A percentile compares a stretch with the other conserved stretches of the same genome.
These are phyloP conservation scores for Stereocaulon alpinum DNA, from an alignment of 495 filamentous ascomycete species.

Conservation along the genomic window DNA sequence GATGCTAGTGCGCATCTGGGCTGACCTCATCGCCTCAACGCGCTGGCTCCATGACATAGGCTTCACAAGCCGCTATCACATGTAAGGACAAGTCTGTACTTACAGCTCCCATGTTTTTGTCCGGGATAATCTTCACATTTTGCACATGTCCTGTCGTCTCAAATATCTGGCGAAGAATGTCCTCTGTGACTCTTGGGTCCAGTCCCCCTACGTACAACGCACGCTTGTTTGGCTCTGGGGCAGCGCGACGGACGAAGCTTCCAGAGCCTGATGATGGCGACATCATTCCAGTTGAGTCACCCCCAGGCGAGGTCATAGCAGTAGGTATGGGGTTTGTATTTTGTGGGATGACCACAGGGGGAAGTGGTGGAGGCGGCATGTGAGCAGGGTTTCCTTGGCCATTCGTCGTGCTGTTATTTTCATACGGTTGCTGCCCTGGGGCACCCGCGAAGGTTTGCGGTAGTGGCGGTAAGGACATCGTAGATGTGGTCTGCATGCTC, in stretches of 20 bases:
- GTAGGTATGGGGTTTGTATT: conserved; percentile 95
- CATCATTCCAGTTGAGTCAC: conserved; percentile 56
- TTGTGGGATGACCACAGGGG: conserved; percentile 84
- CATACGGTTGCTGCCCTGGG: conserved; percentile 59
- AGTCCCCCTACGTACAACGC: conserved; percentile 94
- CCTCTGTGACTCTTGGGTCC: conserved; percentile 91
- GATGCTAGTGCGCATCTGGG: not conserved
- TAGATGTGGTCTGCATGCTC: conserved; percentile 28
- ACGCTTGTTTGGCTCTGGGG: conserved; percentile 97
- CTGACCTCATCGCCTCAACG: too few species aligned
- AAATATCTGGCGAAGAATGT: conserved; percentile 95
- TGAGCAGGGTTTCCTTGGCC: conserved; percentile 56
- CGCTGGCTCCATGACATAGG: not conserved
- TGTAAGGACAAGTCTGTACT: conserved; percentile 22
- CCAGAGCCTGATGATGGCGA: conserved; percentile 65
- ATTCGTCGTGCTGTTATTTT: conserved; percentile 43
- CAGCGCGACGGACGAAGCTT: conserved; percentile 79
- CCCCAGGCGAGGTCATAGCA: conserved; percentile 76
- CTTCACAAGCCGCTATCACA: not conserved
- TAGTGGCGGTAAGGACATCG: conserved; percentile 43
- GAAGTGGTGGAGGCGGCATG: conserved; percentile 87
- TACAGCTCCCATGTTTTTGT: conserved; percentile 78
- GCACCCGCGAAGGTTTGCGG: conserved; percentile 59
- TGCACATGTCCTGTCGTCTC: conserved; percentile 97
- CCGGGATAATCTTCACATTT: conserved; percentile 98